Evolutionary conservation across 768 basidiomycete species (phyloP), one percentile per base, ranked within the genome.

Genomic region (Mycena vulgaris): DNA sequence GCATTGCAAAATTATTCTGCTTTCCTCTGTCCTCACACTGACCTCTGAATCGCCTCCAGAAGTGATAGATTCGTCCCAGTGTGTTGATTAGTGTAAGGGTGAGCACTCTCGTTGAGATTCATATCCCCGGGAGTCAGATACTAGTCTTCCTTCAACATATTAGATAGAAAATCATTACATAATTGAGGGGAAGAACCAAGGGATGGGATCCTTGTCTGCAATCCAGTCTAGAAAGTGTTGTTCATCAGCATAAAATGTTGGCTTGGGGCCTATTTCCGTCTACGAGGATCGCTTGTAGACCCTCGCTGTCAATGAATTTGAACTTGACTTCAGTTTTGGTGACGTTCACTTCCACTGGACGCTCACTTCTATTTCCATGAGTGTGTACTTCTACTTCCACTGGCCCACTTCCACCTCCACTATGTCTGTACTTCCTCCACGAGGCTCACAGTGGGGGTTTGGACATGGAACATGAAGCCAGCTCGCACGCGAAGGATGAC

Each of bases 251-350:
- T 53, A n/a, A n/a, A n/a, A n/a, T 33, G 35, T 75, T 64, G 16
- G 69, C 72, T 51, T 76, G 75, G 0, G 69, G 72, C 48, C 73
- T 75, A 49, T 66, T 74, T 2, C 76, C 76, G 64, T 77, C 76
- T 3, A 75, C 57, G 2, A 74, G 61, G 39, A 77, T 68, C 0
- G 73, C 49, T 9, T 27, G 10, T 1, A 75, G 51, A n/a, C 76
- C 76, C 33, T 64, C 52, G 8, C 75, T 70, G 53, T 77, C 68
- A 10, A 77, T 69, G 45, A 72, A 74, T n/a, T 70, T 72, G 59
- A 77, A 68, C 52, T 74, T 68, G n/a, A 76, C 70, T 55, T 64
- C 39, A 23, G 45, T 16, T 10, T 60, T 56, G 11, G 76, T 77
- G 27, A 77, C n/a, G n/a, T n/a, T n/a, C n/a, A n/a, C n/a, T n/a